phyloP scores from a whole-genome alignment of 805 yeast genomes.

The Wickerhamiella sergipiensis region DNA sequence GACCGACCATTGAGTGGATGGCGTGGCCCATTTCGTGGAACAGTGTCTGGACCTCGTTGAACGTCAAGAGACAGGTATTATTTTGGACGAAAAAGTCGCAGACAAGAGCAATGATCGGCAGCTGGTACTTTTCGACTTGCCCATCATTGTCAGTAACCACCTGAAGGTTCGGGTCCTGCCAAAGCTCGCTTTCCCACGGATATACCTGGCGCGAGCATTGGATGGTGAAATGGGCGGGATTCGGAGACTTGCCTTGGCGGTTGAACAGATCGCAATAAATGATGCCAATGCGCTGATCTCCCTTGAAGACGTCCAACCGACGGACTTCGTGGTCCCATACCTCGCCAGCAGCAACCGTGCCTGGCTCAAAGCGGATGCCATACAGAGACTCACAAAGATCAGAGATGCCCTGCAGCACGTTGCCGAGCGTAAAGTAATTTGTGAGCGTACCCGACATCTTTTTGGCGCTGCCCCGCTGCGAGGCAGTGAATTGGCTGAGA shows the following conservation, averaged over 20 bases:
- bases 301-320: constrained; percentile 56
- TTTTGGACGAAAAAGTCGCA: constrained; percentile 51
- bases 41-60: constrained; percentile 78
- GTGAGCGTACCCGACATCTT: constrained; percentile 18
- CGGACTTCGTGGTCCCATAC: constrained; percentile 84
- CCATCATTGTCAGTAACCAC: constrained; percentile 24
- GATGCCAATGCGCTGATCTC: constrained; percentile 55
- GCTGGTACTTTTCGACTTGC: constrained; percentile 39
- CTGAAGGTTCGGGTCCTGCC: constrained; percentile 3
- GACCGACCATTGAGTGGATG: constrained; percentile 91
- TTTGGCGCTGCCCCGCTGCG: constrained; percentile 22
- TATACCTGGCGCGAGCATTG: constrained; percentile 74
- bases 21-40: constrained; percentile 99
- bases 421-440: constrained; percentile 70
- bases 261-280: constrained; percentile 82
- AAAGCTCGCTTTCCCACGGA: constrained; percentile 13
- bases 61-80: constrained; percentile 41
- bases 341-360: constrained; percentile 51
- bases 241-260: constrained; percentile 57
- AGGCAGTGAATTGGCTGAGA: constrained; percentile 23
- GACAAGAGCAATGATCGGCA: constrained; percentile 80
- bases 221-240: constrained; percentile 92
- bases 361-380: constrained; percentile 65
- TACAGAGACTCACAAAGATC: constrained; percentile 55
- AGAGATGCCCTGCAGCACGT: constrained; percentile 72